Evolutionary conservation across 768 basidiomycete species (phyloP), one percentile per base, ranked within the genome.

Genomic region (Brasilioporus rufonigricans): DNA sequence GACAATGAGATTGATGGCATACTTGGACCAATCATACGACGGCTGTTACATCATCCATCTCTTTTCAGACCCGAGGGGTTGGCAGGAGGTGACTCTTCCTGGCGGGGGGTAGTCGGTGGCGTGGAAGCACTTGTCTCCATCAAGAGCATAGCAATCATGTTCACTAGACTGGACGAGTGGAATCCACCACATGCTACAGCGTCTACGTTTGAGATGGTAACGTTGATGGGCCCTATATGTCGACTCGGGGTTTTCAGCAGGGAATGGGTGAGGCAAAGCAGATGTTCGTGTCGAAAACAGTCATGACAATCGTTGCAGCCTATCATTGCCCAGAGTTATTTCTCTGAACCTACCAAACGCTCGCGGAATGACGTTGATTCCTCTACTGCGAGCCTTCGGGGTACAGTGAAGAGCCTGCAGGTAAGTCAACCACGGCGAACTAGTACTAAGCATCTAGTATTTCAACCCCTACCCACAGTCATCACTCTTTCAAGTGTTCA

Each of bases 401-500:
- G 85, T 9, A 94, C 93, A 3, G 70, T 97, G 48, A 88, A 89
- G 67, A 88, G 82, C 55, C 70, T 98, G 19, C 95, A 96, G 79
- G 90, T 89, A 46, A 53, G 74, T 29, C 19, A 18, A 8, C 21
- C 26, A 24, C 19, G 18, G 16, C 41, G 32, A 38, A n/a, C n/a
- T n/a, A n/a, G n/a, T n/a, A 7, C 5, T 50, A 29, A 8, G n/a
- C 36, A 24, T 29, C 12, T 29, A 48, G 3, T 3, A 51, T 43
- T 23, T 38, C 4, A 26, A 26, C 10, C 36, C 40, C 50, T 18
- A 24, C 45, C 35, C 21, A 68, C 59, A 83, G 77, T 68, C 71
- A 0, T 86, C 89, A 1, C 76, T 98, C 24, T 98, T 95, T 77
- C 85, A 87, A 66, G 82, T 94, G 44, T 90, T 94, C 72, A 92